phyloP scores from a whole-genome alignment of 2,329 filamentous ascomycete genomes.

The Ophiostoma novo-ulmi region DNA sequence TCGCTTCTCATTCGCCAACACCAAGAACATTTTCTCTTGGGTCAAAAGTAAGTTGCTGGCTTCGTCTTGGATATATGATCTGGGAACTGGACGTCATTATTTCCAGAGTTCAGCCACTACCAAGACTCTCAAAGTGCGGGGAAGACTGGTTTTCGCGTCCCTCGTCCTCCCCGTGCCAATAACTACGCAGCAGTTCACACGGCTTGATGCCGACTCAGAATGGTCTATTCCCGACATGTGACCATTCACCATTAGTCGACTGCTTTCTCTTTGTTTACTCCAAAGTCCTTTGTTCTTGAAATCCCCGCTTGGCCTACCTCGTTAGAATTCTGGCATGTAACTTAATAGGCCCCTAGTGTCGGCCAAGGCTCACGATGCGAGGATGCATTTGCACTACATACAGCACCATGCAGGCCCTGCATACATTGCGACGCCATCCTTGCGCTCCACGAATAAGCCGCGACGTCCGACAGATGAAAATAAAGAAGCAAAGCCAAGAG shows the following conservation, averaged over 20 bases:
- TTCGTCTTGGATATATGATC: no score
- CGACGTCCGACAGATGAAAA: neutral
- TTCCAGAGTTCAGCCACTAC: no score
- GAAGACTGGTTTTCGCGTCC: no score
- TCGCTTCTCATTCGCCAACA: no score
- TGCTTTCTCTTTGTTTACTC: neutral
- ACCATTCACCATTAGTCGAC: neutral
- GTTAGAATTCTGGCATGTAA: neutral
- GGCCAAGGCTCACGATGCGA: neutral
- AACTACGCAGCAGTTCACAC: neutral
- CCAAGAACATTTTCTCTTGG: no score
- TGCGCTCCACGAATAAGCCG: neutral
- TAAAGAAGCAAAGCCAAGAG: conserved; percentile 3
- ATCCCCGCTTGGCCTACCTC: neutral
- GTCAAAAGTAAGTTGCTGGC: no score
- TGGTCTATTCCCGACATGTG: neutral
- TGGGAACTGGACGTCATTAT: no score
- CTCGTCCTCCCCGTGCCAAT: no score
- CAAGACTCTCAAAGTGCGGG: no score
- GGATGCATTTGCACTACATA: neutral
- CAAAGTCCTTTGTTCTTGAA: neutral
- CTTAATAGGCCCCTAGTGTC: neutral
- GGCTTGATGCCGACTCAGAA: neutral
- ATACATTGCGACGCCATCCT: neutral
- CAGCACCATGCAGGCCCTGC: neutral